Base-by-base conservation (phyloP, 352 stramenopile genomes). In the Blastocystis sp. region DNA sequence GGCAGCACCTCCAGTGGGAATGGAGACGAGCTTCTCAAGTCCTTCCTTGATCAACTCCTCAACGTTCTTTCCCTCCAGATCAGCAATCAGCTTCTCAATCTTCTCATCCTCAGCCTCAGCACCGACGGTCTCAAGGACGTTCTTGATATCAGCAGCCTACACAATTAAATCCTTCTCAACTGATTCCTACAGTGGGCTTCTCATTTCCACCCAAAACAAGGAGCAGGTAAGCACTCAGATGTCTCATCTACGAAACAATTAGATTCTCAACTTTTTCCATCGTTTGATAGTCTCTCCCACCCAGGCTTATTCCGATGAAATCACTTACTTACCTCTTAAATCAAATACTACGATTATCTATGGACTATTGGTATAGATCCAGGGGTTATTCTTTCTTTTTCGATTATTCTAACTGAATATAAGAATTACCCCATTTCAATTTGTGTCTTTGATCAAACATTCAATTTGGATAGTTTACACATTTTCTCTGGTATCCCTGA, bases 111-210 rank as follows among this genome's bases (percentile, higher is more conserved):
- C 92, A 56, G 92, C 90, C 89, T 97, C 94, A 52, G 94, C 91
- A 85, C 93, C 94, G 69, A 92, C 92, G 54, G 94, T 93, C 86
- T 93, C 89, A 61, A 98, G 91, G 88, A 98, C 95, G 74, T 91
- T 91, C 78, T 91, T 94, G 81, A 98, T 91, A 80, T 98, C 93
- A 88, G 92, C 92, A 77, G 92, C 93, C 88, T 67, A 73, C 32
- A 37, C 11, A 14, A 29, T 71, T 46, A 57, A 16, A 46, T 24
- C 6, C 5, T 2, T 1, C 19, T 1, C 27, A 39, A 29, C 12
- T 43, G 12, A 35, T 6, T 43, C 39, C 21, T 78, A 78, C 66
- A 35, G 74, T 37, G 39, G 74, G 74, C 56, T 67, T 85, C 56
- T 67, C 59, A 56, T 85, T 85, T 85, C 74, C 74, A n/a, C 74